A percentile compares a stretch with the other conserved stretches of the same genome.
These are phyloP conservation scores for Nicotiana sylvestris DNA, from an alignment of 257 asterid species.

Conservation along the genomic window DNA sequence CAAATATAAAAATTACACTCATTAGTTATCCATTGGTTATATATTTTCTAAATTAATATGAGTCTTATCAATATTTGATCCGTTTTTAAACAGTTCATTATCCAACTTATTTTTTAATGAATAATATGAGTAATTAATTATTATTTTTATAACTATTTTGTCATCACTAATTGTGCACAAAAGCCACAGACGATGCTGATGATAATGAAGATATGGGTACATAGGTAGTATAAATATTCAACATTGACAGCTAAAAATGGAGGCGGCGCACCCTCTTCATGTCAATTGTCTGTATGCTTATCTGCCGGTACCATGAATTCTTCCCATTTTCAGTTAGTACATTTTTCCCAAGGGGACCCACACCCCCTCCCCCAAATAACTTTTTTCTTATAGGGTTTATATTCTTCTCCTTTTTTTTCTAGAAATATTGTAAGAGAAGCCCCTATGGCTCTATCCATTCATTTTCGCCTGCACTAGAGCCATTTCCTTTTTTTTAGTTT, in stretches of 20 bases:
- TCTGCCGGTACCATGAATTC: background rate
- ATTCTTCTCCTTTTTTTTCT: background rate
- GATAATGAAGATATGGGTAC: too few relatives aligned
- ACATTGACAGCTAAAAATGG: background rate
- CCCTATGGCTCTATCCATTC: constrained; percentile 7
- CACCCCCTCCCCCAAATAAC: background rate
- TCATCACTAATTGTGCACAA: too few relatives aligned
- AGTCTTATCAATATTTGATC: too few relatives aligned
- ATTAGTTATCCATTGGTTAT: too few relatives aligned
- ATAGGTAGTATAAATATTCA: background rate
- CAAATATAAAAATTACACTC: too few relatives aligned
- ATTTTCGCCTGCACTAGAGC: background rate
- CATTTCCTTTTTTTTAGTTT: too few relatives aligned
- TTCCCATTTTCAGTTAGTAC: background rate
- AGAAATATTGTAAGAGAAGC: background rate
- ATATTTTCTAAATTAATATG: too few relatives aligned
- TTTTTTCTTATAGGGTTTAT: background rate
- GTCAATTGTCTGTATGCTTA: background rate
- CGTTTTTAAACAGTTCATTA: too few relatives aligned
- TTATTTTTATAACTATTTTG: too few relatives aligned
- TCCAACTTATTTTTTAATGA: too few relatives aligned
- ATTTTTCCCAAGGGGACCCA: background rate
- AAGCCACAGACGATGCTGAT: too few relatives aligned
- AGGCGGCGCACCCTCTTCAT: background rate
- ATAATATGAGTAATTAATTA: too few relatives aligned